phyloP scores from a whole-genome alignment of 2,329 filamentous ascomycete species.

The Trichoderma citrinoviride region DNA sequence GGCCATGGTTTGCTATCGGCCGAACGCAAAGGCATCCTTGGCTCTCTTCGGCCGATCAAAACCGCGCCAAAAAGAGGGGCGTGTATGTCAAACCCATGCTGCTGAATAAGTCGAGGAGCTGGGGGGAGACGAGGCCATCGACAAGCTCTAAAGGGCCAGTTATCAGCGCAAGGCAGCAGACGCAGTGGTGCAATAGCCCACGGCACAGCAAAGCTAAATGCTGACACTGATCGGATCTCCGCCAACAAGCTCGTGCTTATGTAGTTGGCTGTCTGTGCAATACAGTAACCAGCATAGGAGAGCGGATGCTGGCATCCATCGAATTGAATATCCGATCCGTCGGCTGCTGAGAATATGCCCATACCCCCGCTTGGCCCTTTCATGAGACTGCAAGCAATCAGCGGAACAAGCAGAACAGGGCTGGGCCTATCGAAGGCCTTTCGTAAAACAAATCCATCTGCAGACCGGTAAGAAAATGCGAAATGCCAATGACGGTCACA shows the following conservation, averaged over 20 bases:
- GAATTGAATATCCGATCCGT: not conserved
- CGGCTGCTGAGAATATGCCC: too few species aligned
- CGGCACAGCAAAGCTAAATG: too few species aligned
- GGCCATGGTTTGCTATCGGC: not conserved
- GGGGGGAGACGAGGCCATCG: too few species aligned
- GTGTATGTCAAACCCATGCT: not conserved
- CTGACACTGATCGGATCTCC: too few species aligned
- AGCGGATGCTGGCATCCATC: too few species aligned
- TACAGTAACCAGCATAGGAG: too few species aligned
- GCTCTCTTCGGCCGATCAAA: slow-evolving; percentile 5
- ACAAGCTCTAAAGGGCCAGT: not conserved
- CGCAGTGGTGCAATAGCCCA: too few species aligned
- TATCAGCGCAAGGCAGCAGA: not conserved
- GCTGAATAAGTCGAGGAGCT: not conserved
- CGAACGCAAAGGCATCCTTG: not conserved
- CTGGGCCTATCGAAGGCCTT: not conserved
- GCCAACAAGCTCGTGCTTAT: too few species aligned
- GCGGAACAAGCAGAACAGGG: not conserved
- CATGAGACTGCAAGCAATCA: not conserved
- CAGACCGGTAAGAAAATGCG: not conserved
- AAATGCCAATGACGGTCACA: not conserved
- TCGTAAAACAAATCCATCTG: not conserved
- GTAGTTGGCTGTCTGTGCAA: too few species aligned
- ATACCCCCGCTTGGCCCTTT: too few species aligned
- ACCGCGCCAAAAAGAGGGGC: not conserved